Evolutionary conservation across 1,284 basidiomycete genomes (phyloP).

Genomic region (Apiotrichum gracile): DNA sequence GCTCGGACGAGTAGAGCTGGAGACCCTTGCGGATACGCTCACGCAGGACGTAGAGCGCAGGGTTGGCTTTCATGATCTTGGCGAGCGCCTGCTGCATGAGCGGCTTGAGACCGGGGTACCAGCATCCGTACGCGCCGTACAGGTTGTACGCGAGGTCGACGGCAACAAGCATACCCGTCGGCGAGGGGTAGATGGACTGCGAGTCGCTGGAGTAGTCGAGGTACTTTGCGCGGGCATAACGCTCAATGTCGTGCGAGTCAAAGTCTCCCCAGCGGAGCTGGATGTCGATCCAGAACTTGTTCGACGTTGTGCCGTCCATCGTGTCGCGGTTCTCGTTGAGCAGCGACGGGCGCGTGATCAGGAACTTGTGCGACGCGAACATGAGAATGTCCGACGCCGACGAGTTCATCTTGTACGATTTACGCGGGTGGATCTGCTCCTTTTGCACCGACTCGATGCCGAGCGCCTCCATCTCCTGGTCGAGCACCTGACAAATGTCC

Average conservation of each 20-base stretch:
- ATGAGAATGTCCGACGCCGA: slow-evolving; percentile 87
- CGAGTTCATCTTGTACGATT: slow-evolving; percentile 99
- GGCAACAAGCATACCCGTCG: slow-evolving; percentile 96
- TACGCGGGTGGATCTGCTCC: slow-evolving; percentile 62
- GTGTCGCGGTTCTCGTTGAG: slow-evolving; percentile 95
- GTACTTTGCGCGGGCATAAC: slow-evolving; percentile 97
- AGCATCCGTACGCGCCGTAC: slow-evolving; percentile 98
- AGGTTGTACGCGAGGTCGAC: slow-evolving; percentile 96
- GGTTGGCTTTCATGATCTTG: slow-evolving; percentile 81
- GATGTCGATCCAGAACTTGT: slow-evolving; percentile 99
- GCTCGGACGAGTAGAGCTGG: slow-evolving; percentile 97
- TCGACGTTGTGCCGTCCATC: slow-evolving; percentile 91
- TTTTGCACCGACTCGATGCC: slow-evolving; percentile 99
- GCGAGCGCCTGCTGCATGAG: slow-evolving; percentile 98
- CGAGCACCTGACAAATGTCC: slow-evolving; percentile 96
- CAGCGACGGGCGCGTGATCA: slow-evolving; percentile 91
- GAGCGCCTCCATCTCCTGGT: slow-evolving; percentile 95
- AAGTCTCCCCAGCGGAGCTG: slow-evolving; percentile 99
- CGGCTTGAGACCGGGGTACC: slow-evolving; percentile 99
- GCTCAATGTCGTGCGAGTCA: slow-evolving; percentile 96
- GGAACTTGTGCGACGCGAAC: slow-evolving; percentile 98
- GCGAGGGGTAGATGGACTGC: slow-evolving; percentile 97
- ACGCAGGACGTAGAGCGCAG: slow-evolving; percentile 93
- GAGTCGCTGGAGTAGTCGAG: slow-evolving; percentile 74
- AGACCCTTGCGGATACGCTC: slow-evolving; percentile 98